Conservation (phyloP, 805 yeast genomes). For the Dipodascopsis tothii region DNA sequence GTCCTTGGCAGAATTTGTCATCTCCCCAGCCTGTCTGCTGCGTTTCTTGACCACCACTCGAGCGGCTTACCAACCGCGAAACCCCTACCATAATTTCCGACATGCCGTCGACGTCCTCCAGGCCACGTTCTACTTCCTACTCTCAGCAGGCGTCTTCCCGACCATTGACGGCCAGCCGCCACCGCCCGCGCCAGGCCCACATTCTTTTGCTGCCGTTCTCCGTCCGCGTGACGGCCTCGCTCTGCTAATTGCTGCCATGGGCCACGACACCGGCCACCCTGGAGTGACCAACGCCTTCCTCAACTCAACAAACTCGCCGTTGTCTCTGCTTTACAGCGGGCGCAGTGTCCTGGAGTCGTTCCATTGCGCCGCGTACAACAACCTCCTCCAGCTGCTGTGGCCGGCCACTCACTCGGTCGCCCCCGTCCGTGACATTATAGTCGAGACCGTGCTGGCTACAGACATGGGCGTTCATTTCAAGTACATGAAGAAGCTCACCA, state of each 20-base stretch:
- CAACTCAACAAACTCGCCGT: slow-evolving; percentile 50
- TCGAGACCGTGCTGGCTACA: slow-evolving; percentile 62
- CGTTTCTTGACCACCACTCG: slow-evolving; percentile 60
- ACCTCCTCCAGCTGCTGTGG: slow-evolving; percentile 47
- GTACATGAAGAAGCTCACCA: slow-evolving; percentile 43
- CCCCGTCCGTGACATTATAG: slow-evolving; percentile 24
- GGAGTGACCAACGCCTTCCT: slow-evolving; percentile 82
- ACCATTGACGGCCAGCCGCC: too few species aligned
- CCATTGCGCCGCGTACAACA: slow-evolving; percentile 61
- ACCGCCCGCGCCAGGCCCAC: too few species aligned
- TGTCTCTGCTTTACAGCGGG: slow-evolving; percentile 54
- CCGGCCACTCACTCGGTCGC: slow-evolving; percentile 20
- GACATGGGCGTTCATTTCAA: slow-evolving; percentile 87
- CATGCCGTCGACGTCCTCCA: slow-evolving; percentile 95
- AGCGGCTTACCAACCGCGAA: slow-evolving; percentile 72
- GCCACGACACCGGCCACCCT: slow-evolving; percentile 96
- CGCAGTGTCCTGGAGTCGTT: slow-evolving; percentile 73
- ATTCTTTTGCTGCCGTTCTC: slow-evolving; percentile 12
- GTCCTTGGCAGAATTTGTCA: slow-evolving; percentile 15
- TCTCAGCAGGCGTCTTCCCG: slow-evolving; percentile 28
- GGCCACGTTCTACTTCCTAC: slow-evolving; percentile 65
- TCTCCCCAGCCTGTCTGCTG: slow-evolving; percentile 41
- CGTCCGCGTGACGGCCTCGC: slow-evolving; percentile 46
- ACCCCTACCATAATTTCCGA: slow-evolving; percentile 89
- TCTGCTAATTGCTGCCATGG: slow-evolving; percentile 71